Evolutionary conservation across 2,329 filamentous ascomycete genomes (phyloP), one percentile per base, ranked within the genome.

Genomic region (Stemphylium vesicarium): DNA sequence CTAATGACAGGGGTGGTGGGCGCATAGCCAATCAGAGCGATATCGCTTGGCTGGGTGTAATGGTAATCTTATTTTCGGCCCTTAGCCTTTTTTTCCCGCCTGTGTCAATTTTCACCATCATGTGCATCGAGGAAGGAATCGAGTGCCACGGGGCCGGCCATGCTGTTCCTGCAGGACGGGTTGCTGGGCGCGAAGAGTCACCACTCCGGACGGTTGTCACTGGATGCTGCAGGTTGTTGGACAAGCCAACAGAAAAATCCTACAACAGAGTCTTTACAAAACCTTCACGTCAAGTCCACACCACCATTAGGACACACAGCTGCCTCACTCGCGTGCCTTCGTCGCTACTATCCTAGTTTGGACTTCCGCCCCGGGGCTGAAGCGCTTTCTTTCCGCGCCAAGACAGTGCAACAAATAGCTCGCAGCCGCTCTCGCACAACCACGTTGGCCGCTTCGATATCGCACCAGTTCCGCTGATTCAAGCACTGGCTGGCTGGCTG

Each of bases 21-120:
- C 32, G 15, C 29, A 50, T 56, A 59, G 56, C 66, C 62, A 69
- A 69, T 68, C 55, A 60, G 36, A 50, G 55, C 42, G 40, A 33
- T 26, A 35, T 53, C 39, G 53, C 59, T 53, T 62, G 64, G 59
- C 57, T 40, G 56, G 55, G 50, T 61, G 51, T 63, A 60, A 61
- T 63, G 46, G 64, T 62, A 69, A 69, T 69, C 60, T 64, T 57
- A 60, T 42, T 52, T 50, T 58, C 45, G 47, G 46, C 42, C 40
- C 44, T 58, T 39, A 45, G 50, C 42, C 24, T 45, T 39, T n/a
- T 52, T 53, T 29, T 29, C n/a, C 26, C 39, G 22, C 8, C 48
- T 59, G 52, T 56, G 58, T 61, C 47, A 57, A 29, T 48, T 37
- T 18, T 35, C 47, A 44, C 52, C 40, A 50, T 50, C 33, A 29